phyloP scores from a whole-genome alignment of 805 yeast genomes.

The Yamadazyma olivae region DNA sequence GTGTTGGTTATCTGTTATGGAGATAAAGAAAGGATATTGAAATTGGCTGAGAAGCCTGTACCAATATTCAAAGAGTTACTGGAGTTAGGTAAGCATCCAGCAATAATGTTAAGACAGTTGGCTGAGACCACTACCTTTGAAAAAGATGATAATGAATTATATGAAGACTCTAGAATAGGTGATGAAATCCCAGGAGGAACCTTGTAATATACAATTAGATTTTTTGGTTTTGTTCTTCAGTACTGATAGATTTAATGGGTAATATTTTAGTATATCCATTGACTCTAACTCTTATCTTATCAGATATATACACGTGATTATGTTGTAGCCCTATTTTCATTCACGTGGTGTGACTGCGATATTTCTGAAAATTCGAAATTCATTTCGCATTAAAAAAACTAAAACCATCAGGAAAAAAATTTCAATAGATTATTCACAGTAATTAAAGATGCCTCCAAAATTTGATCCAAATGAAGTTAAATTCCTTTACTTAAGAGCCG shows the following conservation, averaged over 20 bases:
- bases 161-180: conserved; percentile 39
- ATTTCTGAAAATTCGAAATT: not conserved
- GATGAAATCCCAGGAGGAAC: conserved; percentile 46
- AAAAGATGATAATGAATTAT: conserved; percentile 20
- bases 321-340: too few relatives aligned
- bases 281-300: too few relatives aligned
- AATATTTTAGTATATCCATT: too few relatives aligned
- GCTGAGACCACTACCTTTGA: conserved; percentile 40
- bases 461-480: conserved; percentile 98
- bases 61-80: conserved; percentile 77
- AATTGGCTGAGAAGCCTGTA: conserved; percentile 86
- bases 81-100: conserved; percentile 83
- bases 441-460: conserved; percentile 85
- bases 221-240: too few relatives aligned
- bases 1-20: conserved; percentile 88
- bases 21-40: conserved; percentile 81
- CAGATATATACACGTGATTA: too few relatives aligned
- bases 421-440: conserved; percentile 10
- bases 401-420: conserved; percentile 10
- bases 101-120: conserved; percentile 85
- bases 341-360: not conserved
- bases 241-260: too few relatives aligned
- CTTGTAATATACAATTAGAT: conserved; percentile 16
- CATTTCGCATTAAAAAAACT: conserved; percentile 3
- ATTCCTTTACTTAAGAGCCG: conserved; percentile 98